phyloP scores from a whole-genome alignment of 2,329 filamentous ascomycete species.

The Alternaria brassicicola region DNA sequence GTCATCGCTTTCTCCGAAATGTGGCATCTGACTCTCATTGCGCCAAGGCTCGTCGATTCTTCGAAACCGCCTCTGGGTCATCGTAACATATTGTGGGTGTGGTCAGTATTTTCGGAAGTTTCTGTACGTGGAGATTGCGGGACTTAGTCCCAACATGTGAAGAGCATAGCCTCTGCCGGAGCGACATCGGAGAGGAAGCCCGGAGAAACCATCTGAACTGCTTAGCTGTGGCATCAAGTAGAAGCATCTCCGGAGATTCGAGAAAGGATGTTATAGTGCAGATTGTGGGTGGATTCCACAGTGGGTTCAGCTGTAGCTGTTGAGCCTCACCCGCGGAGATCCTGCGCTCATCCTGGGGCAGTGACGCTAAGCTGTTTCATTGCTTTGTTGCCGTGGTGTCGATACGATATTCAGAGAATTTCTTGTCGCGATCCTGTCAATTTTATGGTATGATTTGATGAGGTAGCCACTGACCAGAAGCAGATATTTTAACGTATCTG shows the following conservation, averaged over 20 bases:
- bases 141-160: constrained; percentile 5
- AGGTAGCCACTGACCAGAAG: background rate
- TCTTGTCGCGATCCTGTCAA: background rate
- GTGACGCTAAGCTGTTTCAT: background rate
- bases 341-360: background rate
- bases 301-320: constrained; percentile 1
- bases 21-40: background rate
- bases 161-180: constrained; percentile 5
- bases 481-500: background rate
- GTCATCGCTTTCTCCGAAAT: constrained; percentile 11
- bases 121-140: background rate
- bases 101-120: background rate
- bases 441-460: background rate
- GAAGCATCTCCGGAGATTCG: constrained; percentile 3
- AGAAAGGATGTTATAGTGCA: background rate
- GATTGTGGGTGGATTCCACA: constrained; percentile 1
- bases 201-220: constrained; percentile 9
- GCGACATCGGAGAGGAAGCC: constrained; percentile 18
- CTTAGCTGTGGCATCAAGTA: background rate
- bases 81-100: background rate
- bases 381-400: background rate
- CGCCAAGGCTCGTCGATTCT: background rate
- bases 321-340: constrained; percentile 14
- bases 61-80: background rate
- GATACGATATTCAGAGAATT: background rate